These are phyloP conservation scores for Penicillium roqueforti DNA, from an alignment of 495 filamentous ascomycete genomes.

Conservation along the genomic window DNA sequence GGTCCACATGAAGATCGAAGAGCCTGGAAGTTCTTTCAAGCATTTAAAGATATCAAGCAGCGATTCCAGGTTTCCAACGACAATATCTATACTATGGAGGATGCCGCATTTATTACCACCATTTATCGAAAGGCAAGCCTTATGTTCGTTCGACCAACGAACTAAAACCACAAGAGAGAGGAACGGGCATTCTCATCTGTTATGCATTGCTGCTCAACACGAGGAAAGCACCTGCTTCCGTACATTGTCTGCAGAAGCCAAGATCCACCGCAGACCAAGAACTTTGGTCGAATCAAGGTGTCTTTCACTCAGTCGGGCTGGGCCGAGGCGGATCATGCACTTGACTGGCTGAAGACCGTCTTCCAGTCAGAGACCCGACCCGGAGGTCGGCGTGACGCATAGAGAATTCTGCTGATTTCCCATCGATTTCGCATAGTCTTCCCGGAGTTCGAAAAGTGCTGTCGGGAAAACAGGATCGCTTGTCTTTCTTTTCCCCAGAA, in stretches of 20 bases:
- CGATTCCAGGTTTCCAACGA: neutral
- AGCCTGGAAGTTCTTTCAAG: neutral
- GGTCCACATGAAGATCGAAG: neutral
- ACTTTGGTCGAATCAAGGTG: neutral
- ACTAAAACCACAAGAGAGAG: neutral
- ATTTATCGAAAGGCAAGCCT: neutral
- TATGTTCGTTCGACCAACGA: neutral
- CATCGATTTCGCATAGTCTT: neutral
- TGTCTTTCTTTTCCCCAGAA: neutral
- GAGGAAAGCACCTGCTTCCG: neutral
- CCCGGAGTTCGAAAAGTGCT: neutral
- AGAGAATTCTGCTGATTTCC: neutral
- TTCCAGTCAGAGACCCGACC: neutral
- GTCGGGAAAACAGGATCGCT: neutral
- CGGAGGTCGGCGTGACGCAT: neutral
- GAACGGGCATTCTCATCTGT: neutral
- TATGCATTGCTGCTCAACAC: neutral
- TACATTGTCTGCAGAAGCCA: slow-evolving; percentile 1
- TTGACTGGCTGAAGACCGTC: neutral
- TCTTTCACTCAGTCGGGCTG: neutral
- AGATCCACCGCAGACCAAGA: neutral
- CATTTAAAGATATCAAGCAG: neutral
- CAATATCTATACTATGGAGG: neutral
- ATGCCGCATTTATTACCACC: neutral
- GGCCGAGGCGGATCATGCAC: neutral